Evolutionary conservation across 257 asterid genomes (phyloP).

Genomic region (Nyctanthes arbortristis): DNA sequence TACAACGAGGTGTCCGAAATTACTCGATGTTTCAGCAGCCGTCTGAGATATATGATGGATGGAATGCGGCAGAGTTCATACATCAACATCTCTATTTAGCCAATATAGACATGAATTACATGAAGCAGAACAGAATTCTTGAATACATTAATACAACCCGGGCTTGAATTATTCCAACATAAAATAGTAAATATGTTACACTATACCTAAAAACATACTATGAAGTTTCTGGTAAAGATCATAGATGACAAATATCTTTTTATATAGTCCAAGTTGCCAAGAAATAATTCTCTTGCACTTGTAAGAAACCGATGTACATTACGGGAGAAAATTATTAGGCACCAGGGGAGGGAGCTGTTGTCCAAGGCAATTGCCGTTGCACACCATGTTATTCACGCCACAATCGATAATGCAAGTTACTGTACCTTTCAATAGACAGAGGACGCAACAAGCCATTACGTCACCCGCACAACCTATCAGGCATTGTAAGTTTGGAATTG

Average conservation of each 20-base stretch:
- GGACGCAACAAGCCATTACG: not conserved
- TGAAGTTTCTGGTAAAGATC: not conserved
- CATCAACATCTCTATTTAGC: no score
- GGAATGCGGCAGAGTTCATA: not conserved
- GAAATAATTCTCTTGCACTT: not conserved
- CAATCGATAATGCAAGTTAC: not conserved
- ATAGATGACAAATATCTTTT: not conserved
- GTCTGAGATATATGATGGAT: no score
- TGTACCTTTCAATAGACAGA: not conserved
- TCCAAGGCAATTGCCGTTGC: not conserved
- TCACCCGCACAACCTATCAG: not conserved
- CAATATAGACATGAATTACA: not conserved
- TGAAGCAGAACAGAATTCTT: not conserved
- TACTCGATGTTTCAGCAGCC: no score
- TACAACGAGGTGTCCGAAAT: no score
- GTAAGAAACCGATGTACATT: not conserved
- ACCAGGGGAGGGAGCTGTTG: not conserved
- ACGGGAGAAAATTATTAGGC: not conserved
- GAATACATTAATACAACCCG: not conserved
- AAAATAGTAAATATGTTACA: not conserved
- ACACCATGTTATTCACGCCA: not conserved
- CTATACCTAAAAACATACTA: not conserved
- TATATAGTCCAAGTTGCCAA: not conserved
- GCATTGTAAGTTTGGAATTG: not conserved
- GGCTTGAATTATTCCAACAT: not conserved